Percentiles rank a stretch among this genome's conserved stretches.
Conservation (phyloP, 2,329 filamentous ascomycete species). For the Lachnellula cervina region DNA sequence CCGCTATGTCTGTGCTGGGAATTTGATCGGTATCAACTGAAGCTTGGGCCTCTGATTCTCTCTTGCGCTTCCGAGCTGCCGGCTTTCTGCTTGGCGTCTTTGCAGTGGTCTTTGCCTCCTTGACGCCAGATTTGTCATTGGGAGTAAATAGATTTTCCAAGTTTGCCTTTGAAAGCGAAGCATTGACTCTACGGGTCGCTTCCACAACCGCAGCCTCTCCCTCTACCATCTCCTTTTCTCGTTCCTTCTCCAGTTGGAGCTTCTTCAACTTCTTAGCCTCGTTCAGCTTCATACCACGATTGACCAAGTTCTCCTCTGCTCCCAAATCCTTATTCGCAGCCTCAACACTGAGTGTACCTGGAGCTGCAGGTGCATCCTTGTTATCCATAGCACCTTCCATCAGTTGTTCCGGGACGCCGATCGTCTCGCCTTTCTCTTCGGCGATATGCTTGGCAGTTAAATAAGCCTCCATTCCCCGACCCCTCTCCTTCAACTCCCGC, state of each 20-base stretch:
- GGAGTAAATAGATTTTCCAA: conserved; percentile 37
- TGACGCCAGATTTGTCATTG: conserved; percentile 2
- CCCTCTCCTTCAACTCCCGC: conserved; percentile 66
- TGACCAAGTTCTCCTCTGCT: conserved; percentile 61
- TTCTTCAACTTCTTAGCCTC: conserved; percentile 74
- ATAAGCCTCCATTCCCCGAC: conserved; percentile 61
- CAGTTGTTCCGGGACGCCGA: conserved; percentile 41
- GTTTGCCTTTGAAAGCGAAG: conserved; percentile 17
- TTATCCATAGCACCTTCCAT: conserved; percentile 18
- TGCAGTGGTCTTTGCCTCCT: conserved; percentile 18
- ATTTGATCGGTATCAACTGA: conserved; percentile 19
- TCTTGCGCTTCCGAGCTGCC: conserved; percentile 28
- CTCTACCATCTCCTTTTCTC: conserved; percentile 61
- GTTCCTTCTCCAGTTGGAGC: conserved; percentile 45
- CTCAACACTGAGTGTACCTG: conserved; percentile 53
- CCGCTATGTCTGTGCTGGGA: conserved; percentile 15
- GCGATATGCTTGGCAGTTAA: conserved; percentile 58
- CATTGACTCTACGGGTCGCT: conserved; percentile 45
- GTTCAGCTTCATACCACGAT: conserved; percentile 73
- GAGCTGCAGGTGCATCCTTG: conserved; percentile 43
- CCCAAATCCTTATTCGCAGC: conserved; percentile 37
- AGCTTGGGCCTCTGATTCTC: conserved; percentile 20
- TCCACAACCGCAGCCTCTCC: conserved; percentile 56
- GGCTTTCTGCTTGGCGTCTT: conserved; percentile 22
- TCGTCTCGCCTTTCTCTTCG: conserved; percentile 58